A percentile compares a stretch with the other conserved stretches of the same genome.
Conservation (phyloP, 2,329 filamentous ascomycete species). For the Cercospora sp. region DNA sequence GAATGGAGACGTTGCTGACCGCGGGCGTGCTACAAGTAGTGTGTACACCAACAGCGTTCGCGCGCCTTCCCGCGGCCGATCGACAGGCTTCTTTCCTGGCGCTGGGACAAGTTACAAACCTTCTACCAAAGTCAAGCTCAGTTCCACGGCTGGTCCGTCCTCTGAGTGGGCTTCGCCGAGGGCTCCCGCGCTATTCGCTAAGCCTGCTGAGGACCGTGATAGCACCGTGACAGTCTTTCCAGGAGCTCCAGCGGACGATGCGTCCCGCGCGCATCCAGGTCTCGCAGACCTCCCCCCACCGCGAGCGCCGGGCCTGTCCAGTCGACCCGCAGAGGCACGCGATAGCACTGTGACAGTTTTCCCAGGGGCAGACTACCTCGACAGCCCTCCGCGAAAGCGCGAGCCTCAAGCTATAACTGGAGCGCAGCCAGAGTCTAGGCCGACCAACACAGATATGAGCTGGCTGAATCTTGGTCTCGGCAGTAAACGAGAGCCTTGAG, state of each 20-base stretch:
- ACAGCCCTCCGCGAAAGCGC: conserved; percentile 27
- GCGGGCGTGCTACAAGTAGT: conserved; percentile 45
- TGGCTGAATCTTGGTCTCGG: conserved; percentile 67
- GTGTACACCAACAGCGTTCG: conserved; percentile 48
- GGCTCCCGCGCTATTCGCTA: conserved; percentile 17
- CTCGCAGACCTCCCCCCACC: conserved; percentile 15
- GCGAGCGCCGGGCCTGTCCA: conserved; percentile 17
- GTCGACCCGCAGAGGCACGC: conserved; percentile 27
- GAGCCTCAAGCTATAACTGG: conserved; percentile 43
- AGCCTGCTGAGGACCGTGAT: conserved; percentile 30
- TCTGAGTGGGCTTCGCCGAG: conserved; percentile 30
- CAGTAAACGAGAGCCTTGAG: conserved; percentile 8
- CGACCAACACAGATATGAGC: conserved; percentile 62
- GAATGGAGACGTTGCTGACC: conserved; percentile 27
- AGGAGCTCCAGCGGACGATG: conserved; percentile 13
- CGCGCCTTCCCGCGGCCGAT: conserved; percentile 44
- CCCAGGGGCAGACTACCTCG: conserved; percentile 36
- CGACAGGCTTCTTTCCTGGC: conserved; percentile 53
- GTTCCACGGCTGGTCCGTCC: conserved; percentile 27
- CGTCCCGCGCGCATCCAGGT: neutral
- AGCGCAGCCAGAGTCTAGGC: conserved; percentile 35
- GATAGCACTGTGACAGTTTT: conserved; percentile 42
- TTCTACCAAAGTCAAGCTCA: conserved; percentile 30
- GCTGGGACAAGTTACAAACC: conserved; percentile 34
- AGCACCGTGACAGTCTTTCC: conserved; percentile 42